These are phyloP conservation scores for Fusarium pseudograminearum DNA, from an alignment of 2,329 filamentous ascomycete genomes.

Conservation along the genomic window DNA sequence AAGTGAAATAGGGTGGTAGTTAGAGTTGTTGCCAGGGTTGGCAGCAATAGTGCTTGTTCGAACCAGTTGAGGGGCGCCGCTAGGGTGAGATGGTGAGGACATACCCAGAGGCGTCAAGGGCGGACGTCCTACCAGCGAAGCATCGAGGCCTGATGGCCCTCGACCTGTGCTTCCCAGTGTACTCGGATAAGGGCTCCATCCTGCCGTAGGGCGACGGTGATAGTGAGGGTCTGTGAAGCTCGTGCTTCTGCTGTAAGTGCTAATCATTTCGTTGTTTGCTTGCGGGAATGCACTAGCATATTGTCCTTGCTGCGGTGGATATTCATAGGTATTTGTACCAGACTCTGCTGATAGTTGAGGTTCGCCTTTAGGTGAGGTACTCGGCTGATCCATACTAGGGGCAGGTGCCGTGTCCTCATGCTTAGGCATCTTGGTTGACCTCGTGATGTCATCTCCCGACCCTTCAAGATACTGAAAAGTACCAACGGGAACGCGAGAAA, in stretches of 20 bases:
- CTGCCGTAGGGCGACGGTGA: constrained; percentile 52
- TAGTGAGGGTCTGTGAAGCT: constrained; percentile 65
- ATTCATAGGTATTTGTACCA: constrained; percentile 60
- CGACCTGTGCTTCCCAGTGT: constrained; percentile 58
- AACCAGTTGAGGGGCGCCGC: constrained; percentile 61
- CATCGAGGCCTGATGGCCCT: constrained; percentile 58
- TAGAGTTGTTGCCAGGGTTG: constrained; percentile 54
- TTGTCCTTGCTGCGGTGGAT: constrained; percentile 58
- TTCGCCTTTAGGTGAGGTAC: constrained; percentile 58
- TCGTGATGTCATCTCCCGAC: constrained; percentile 60
- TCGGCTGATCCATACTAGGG: constrained; percentile 55
- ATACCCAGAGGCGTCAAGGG: constrained; percentile 63
- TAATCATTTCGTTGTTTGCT: constrained; percentile 65
- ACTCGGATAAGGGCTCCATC: constrained; percentile 60
- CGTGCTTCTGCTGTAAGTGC: constrained; percentile 62
- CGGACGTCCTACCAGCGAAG: constrained; percentile 58
- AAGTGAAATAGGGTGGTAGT: constrained; percentile 82
- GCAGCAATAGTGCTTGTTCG: constrained; percentile 67
- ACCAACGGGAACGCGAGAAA: constrained; percentile 62
- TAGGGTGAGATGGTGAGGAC: constrained; percentile 54
- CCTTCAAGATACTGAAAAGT: constrained; percentile 64
- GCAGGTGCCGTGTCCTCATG: constrained; percentile 55
- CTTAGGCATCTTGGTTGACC: constrained; percentile 53
- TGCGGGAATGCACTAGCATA: constrained; percentile 57
- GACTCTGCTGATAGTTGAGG: constrained; percentile 54